phyloP scores from a whole-genome alignment of 495 filamentous ascomycete species.

The Opeltia flavorubescens region DNA sequence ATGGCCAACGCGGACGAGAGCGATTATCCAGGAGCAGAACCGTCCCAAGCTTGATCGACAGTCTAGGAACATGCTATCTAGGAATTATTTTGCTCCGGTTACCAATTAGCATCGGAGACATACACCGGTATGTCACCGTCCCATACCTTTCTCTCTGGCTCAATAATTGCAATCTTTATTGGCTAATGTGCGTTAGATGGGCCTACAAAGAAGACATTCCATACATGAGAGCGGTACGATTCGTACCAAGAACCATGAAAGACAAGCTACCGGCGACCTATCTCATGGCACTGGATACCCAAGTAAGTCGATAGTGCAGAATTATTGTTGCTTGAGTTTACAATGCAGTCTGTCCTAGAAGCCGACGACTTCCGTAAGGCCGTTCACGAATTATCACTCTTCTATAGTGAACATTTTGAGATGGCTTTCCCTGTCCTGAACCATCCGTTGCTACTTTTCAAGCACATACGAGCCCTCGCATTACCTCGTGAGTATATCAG shows the following conservation, averaged over 20 bases:
- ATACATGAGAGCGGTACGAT: constrained; percentile 27
- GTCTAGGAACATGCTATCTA: constrained; percentile 53
- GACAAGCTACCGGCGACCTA: constrained; percentile 48
- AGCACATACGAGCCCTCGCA: constrained; percentile 57
- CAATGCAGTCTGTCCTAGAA: constrained; percentile 19
- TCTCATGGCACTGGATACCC: constrained; percentile 40
- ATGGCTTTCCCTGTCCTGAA: constrained; percentile 64
- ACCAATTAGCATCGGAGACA: constrained; percentile 46
- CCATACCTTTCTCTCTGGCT: not conserved
- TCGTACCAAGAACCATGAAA: constrained; percentile 52
- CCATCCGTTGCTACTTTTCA: constrained; percentile 45
- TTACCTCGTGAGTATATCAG: constrained; percentile 49
- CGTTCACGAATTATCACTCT: constrained; percentile 43
- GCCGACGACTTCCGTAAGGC: constrained; percentile 47
- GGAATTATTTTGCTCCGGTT: constrained; percentile 48
- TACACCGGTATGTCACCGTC: constrained; percentile 35
- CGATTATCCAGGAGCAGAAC: constrained; percentile 15
- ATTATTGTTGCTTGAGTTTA: not conserved
- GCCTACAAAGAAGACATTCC: constrained; percentile 32
- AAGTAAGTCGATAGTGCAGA: constrained; percentile 26
- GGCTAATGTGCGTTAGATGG: constrained; percentile 17
- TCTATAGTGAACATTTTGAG: constrained; percentile 51
- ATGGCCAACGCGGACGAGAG: constrained; percentile 19
- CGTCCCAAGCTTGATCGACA: constrained; percentile 47
- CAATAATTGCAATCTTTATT: not conserved